Evolutionary conservation across 176 grass and related monocot genomes (phyloP), one percentile per base, ranked within the genome.

Genomic region (Raddia distichophylla): DNA sequence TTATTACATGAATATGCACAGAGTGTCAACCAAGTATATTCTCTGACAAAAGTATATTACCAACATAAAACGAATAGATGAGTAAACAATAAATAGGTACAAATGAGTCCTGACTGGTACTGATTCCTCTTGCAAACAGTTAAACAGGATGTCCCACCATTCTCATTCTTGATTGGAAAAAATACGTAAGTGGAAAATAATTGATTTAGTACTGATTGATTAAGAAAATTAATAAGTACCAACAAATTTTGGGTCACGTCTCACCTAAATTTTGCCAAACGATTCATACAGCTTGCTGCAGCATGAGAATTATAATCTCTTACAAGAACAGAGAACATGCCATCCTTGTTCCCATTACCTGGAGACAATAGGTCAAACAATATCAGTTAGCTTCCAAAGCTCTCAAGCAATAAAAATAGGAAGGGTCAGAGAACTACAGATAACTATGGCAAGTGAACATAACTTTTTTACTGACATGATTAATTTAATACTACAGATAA

Each of bases 271-370:
- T 98, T 98, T 64, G 95, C 95, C 74, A 98, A 77, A 60, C 95
- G 92, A 74, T 98, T 98, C 95, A 98, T 98, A 89, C 92, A 98
- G 78, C 95, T 98, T 64, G 95, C 95, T 80, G 92, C 92, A 86
- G 95, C 95, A n/a, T 98, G 95, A 56, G 95, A 91, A 94, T 98
- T 98, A 80, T 98, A 98, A 83, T 98, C 92, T 93, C 92, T 89
- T 86, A 94, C 27, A 87, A 98, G 92, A 93, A 94, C 82, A 51
- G 95, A 91, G 71, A 92, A 98, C 57, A 98, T 58, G 57, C 95
- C 95, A 72, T 89, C 71, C 84, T 98, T 98, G 45, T 89, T 98
- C 56, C 95, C 95, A 78, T 98, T 98, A 87, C 95, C 95, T 98
- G 75, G 44, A 89, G 73, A 88, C 14, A 89, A 89, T 55, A 68